Percentiles rank a stretch among this genome's conserved stretches.
phyloP scores from a whole-genome alignment of 805 yeast species.

The Nakazawaea laoshanensis region DNA sequence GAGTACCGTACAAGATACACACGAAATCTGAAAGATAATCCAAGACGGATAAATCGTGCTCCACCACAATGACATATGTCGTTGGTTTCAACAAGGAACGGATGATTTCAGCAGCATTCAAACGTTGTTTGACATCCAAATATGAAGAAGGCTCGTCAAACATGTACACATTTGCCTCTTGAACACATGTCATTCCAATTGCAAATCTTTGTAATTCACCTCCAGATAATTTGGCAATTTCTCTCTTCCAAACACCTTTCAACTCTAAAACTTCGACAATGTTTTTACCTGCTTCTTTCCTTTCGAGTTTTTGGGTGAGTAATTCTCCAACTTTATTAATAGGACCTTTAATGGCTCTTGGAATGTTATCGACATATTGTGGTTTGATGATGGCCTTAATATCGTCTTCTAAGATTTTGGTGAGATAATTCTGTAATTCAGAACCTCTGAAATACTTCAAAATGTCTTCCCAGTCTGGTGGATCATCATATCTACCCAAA shows the following conservation, averaged over 20 bases:
- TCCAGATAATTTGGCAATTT: constrained; percentile 85
- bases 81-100: constrained; percentile 75
- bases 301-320: constrained; percentile 68
- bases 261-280: constrained; percentile 70
- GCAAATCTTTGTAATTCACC: constrained; percentile 99
- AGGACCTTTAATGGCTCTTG: constrained; percentile 91
- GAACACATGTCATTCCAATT: constrained; percentile 94
- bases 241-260: constrained; percentile 72
- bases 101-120: constrained; percentile 92
- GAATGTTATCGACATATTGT: constrained; percentile 96
- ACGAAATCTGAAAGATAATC: constrained; percentile 96
- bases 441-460: constrained; percentile 90
- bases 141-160: constrained; percentile 99
- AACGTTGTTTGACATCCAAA: constrained; percentile 96
- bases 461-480: constrained; percentile 97
- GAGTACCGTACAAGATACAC: constrained; percentile 95
- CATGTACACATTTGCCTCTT: constrained; percentile 93
- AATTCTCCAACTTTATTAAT: constrained; percentile 80
- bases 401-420: constrained; percentile 87
- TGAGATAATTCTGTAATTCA: constrained; percentile 92
- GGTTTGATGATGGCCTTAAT: constrained; percentile 98
- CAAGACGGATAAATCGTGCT: constrained; percentile 95
- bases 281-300: constrained; percentile 56
- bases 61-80: constrained; percentile 89
- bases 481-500: constrained; percentile 87